These are phyloP conservation scores for Sporothrix protearum DNA, from an alignment of 2,329 filamentous ascomycete species.

Conservation along the genomic window DNA sequence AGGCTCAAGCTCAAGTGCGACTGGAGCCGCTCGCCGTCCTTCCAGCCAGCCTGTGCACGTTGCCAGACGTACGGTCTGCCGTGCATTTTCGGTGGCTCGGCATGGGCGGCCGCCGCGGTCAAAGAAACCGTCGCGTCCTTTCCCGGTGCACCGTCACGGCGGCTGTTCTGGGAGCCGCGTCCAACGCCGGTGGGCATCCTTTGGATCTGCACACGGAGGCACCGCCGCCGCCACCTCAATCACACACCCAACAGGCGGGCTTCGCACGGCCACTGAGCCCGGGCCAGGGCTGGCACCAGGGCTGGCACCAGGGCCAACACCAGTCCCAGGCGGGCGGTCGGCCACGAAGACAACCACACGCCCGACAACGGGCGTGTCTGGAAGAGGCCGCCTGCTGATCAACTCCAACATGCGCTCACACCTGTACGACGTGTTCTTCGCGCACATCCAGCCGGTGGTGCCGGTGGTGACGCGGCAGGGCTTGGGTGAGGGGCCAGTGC, in stretches of 20 bases:
- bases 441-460: neutral
- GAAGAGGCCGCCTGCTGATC: neutral
- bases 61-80: neutral
- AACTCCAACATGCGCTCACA: neutral
- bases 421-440: neutral
- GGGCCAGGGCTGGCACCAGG: neutral
- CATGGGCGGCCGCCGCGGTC: neutral
- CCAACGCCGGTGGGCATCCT: neutral
- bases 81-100: neutral
- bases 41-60: neutral
- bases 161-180: neutral
- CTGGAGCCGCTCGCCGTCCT: neutral
- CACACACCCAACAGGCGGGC: neutral
- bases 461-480: neutral
- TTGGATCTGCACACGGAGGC: neutral
- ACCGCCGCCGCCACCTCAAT: neutral
- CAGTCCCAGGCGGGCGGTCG: too few species aligned
- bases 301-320: too few species aligned
- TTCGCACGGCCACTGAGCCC: neutral
- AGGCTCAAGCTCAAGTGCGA: constrained; percentile 2
- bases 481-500: neutral
- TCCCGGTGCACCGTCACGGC: neutral
- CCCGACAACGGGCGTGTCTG: neutral
- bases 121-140: neutral
- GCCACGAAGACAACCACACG: neutral